Evolutionary conservation across 2,329 filamentous ascomycete genomes (phyloP).

Genomic region (Arthrobotrys entomopaga): DNA sequence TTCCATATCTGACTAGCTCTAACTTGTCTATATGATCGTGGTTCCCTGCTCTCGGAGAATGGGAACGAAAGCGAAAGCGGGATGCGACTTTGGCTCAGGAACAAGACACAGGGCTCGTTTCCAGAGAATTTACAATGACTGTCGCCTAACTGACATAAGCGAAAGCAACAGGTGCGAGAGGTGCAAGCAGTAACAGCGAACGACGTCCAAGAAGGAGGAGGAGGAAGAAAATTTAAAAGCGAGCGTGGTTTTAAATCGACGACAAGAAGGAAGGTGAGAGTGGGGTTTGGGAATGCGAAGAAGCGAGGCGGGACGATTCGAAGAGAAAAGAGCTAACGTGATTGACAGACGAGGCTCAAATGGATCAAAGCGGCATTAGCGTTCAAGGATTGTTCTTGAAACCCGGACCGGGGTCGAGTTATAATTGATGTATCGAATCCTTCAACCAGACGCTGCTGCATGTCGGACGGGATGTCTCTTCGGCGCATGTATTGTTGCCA

Average conservation of each 20-base stretch:
- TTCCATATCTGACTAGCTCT: constrained; percentile 42
- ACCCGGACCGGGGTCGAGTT: no score
- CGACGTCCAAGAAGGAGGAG: not conserved
- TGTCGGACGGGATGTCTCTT: no score
- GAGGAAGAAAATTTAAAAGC: no score
- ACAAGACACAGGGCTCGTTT: constrained; percentile 1
- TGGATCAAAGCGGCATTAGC: no score
- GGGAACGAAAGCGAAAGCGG: constrained; percentile 12
- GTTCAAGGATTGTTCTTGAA: no score
- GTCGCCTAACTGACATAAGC: constrained; percentile 12
- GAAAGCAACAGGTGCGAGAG: constrained; percentile 11
- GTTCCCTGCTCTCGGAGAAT: not conserved
- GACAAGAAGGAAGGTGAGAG: not conserved
- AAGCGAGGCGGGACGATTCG: no score
- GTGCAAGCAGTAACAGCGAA: constrained; percentile 1
- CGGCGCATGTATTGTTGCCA: no score
- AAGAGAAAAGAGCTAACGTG: no score
- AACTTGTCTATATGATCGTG: not conserved
- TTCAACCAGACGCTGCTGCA: no score
- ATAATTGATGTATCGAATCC: no score
- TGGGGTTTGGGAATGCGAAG: constrained; percentile 1
- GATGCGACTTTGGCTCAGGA: constrained; percentile 22
- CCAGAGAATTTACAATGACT: not conserved
- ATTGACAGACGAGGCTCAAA: no score
- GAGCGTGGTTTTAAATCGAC: constrained; percentile 1